Evolutionary conservation across 225 moss, liverwort and hornwort genomes (phyloP).

Genomic region (Physcomitrium patens): DNA sequence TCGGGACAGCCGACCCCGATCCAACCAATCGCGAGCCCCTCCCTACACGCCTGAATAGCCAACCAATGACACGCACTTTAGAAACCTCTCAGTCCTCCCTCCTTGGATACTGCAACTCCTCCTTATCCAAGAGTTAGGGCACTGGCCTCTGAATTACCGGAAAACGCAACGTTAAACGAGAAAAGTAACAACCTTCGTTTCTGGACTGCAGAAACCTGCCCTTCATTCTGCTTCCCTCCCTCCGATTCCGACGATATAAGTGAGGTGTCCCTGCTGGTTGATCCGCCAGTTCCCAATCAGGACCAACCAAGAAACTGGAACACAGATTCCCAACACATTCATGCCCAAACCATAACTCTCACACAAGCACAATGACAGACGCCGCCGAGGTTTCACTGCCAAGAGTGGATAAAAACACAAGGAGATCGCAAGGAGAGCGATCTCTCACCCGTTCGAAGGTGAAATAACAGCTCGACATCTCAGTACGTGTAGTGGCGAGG

Average conservation of each 20-base stretch:
- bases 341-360: conserved; percentile 11
- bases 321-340: conserved; percentile 8
- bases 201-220: conserved; percentile 21
- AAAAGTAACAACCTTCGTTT: conserved; percentile 7
- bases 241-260: conserved; percentile 30
- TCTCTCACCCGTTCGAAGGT: conserved; percentile 47
- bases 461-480: conserved; percentile 47
- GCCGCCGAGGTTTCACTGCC: not conserved
- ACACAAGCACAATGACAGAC: not conserved
- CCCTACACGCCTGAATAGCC: conserved; percentile 53
- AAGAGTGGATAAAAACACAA: not conserved
- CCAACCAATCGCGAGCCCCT: conserved; percentile 70
- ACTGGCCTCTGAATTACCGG: not conserved
- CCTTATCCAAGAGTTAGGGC: not conserved
- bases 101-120: not conserved
- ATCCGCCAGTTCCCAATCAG: conserved; percentile 15
- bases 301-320: not conserved
- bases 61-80: not conserved
- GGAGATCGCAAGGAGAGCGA: not conserved
- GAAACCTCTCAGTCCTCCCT: not conserved
- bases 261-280: conserved; percentile 43
- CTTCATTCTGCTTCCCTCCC: conserved; percentile 28
- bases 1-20: conserved; percentile 66
- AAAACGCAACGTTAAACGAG: not conserved
- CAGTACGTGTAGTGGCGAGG: conserved; percentile 23